Evolutionary conservation across 768 basidiomycete species (phyloP).

Genomic region (Lactifluus subvellereus): DNA sequence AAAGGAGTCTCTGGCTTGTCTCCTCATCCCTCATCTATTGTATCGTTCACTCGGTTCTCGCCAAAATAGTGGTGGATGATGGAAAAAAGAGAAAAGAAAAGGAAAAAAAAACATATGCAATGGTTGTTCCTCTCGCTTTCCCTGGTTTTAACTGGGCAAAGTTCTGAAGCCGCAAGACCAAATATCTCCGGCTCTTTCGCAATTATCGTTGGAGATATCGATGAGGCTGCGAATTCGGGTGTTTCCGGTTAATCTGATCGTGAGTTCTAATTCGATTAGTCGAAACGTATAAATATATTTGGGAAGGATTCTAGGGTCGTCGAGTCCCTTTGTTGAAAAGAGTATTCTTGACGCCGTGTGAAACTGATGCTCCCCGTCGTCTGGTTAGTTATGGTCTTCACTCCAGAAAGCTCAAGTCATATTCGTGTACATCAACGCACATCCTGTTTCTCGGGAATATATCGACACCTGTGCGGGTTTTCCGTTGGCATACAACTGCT

Average conservation of each 20-base stretch:
- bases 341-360: not conserved
- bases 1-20: not conserved
- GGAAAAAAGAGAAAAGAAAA: not conserved
- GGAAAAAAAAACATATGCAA: not conserved
- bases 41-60: too few species aligned
- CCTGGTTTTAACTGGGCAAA: not conserved
- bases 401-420: not conserved
- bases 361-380: not conserved
- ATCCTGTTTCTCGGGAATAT: not conserved
- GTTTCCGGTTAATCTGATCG: not conserved
- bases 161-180: not conserved
- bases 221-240: not conserved
- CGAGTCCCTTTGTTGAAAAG: not conserved
- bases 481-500: not conserved
- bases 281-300: not conserved
- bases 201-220: not conserved
- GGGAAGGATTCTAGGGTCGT: not conserved
- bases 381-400: not conserved
- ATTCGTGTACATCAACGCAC: not conserved
- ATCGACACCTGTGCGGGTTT: not conserved
- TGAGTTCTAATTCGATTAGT: not conserved
- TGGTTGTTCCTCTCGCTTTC: not conserved
- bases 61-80: not conserved
- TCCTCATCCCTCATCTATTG: not conserved
- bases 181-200: not conserved